Conservation (phyloP, 2,329 filamentous ascomycete genomes). For the Talaromyces amestolkiae region DNA sequence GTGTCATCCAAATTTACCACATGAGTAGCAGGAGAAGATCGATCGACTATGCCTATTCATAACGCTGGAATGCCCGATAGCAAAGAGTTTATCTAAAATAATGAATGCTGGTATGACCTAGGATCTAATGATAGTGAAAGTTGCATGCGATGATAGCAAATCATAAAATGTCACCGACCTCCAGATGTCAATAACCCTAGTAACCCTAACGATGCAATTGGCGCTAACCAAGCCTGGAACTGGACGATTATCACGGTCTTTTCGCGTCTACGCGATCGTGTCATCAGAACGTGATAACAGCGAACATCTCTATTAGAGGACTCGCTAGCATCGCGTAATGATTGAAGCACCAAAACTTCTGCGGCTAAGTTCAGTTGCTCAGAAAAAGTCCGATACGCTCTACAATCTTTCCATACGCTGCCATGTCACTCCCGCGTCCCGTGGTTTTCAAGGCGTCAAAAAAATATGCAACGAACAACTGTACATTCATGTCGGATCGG, state of each 20-base stretch:
- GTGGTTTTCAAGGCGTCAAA: conserved; percentile 60
- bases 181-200: neutral
- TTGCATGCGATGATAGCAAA: neutral
- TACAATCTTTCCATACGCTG: conserved; percentile 60
- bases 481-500: conserved; percentile 65
- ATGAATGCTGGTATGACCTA: neutral
- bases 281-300: neutral
- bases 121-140: neutral
- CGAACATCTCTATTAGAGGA: neutral
- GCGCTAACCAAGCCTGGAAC: neutral
- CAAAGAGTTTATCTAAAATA: neutral
- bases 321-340: neutral
- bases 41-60: neutral
- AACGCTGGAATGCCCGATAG: neutral
- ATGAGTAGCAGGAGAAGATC: neutral
- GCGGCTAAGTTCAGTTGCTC: neutral
- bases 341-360: neutral
- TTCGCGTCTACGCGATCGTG: neutral
- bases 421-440: conserved; percentile 64
- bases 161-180: neutral
- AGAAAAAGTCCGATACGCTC: neutral
- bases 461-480: conserved; percentile 57
- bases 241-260: neutral
- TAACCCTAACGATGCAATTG: neutral
- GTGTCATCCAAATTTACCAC: neutral